Conservation (phyloP, 2,329 filamentous ascomycete genomes). For the Fusarium poae region DNA sequence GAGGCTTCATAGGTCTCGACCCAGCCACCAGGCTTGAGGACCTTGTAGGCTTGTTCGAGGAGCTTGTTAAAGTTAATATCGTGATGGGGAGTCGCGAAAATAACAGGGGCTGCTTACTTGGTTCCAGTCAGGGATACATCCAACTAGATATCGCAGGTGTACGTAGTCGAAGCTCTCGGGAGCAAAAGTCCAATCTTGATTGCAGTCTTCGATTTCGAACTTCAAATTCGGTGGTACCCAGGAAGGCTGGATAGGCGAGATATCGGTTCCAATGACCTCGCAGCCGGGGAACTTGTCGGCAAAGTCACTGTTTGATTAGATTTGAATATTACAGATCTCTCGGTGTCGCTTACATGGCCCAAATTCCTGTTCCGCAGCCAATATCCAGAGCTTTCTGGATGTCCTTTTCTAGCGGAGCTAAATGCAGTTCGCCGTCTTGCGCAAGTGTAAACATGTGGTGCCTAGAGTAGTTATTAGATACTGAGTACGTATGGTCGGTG, state of each 20-base stretch:
- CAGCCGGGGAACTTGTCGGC: conserved; percentile 35
- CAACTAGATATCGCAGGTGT: conserved; percentile 36
- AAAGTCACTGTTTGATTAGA: conserved; percentile 28
- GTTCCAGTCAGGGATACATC: conserved; percentile 34
- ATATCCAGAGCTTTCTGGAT: conserved; percentile 2
- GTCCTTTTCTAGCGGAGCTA: conserved; percentile 3
- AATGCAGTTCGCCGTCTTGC: conserved; percentile 15
- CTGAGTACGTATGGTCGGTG: background rate
- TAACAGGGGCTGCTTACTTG: background rate
- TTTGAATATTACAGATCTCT: rapidly evolving
- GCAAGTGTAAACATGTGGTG: conserved; percentile 30
- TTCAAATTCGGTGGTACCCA: conserved; percentile 40
- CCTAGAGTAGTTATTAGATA: background rate
- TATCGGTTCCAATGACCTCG: conserved; percentile 37
- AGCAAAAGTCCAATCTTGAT: conserved; percentile 38
- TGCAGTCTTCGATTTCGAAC: conserved; percentile 43
- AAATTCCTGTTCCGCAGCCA: conserved; percentile 27
- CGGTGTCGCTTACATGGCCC: conserved; percentile 29
- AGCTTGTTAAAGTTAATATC: background rate
- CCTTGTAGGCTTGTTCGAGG: conserved; percentile 21
- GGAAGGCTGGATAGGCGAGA: conserved; percentile 36
- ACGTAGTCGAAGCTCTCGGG: conserved; percentile 35
- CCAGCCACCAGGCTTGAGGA: conserved; percentile 35
- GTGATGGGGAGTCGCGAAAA: background rate
- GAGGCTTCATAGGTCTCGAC: conserved; percentile 34